Conservation (phyloP, 2,329 filamentous ascomycete genomes). For the Aspergillus sp. region DNA sequence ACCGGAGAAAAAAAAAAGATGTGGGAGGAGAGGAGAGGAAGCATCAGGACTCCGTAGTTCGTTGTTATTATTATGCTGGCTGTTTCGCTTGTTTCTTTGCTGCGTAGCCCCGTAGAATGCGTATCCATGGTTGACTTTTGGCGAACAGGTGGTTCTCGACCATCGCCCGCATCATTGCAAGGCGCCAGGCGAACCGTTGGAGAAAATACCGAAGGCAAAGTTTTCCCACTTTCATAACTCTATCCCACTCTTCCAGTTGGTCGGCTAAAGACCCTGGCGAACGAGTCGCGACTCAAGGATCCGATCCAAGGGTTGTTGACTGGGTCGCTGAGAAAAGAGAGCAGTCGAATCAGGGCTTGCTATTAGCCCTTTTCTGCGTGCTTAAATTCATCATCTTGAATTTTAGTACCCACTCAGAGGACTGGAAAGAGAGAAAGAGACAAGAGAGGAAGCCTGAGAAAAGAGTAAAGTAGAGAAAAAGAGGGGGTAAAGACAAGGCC, state of each 20-base stretch:
- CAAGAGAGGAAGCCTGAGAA: neutral
- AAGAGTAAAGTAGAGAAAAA: neutral
- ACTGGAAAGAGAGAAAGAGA: neutral
- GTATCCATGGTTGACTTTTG: neutral
- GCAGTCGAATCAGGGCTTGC: no score
- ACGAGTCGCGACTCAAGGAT: neutral
- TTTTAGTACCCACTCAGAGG: neutral
- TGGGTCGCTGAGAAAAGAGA: neutral
- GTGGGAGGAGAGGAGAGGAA: neutral
- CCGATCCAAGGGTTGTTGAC: neutral
- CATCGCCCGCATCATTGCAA: neutral
- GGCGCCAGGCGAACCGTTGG: neutral
- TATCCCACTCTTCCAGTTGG: neutral
- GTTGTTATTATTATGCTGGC: neutral
- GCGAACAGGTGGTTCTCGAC: neutral
- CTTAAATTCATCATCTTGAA: no score
- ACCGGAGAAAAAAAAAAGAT: neutral
- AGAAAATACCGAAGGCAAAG: conserved; percentile 1
- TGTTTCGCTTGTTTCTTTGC: neutral
- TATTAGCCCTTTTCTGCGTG: neutral
- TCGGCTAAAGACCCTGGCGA: neutral
- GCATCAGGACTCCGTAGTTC: neutral
- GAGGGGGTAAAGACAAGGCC: neutral
- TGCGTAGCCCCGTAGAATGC: neutral
- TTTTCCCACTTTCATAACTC: neutral